Base-by-base conservation (phyloP, 768 basidiomycete species). In the Scleroderma citrinum region DNA sequence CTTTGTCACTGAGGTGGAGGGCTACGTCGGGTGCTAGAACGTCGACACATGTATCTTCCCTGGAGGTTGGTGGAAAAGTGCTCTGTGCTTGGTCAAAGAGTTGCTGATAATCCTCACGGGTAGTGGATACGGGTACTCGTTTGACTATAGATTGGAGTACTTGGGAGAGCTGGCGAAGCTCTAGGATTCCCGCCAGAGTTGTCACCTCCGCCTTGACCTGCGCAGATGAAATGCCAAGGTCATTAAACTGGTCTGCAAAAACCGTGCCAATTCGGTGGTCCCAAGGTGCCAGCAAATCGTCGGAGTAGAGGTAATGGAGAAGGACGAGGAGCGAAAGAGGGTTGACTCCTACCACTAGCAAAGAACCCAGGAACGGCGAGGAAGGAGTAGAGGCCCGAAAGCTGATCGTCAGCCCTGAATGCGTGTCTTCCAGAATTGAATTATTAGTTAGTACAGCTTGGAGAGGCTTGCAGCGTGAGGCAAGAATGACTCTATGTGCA, bases 221-320 rank as follows among this genome's bases (percentile, higher is more conserved):
- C 0, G 58, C 52, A 3, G 76, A 66, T 14, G 73, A 71, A 13
- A 78, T 65, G 24, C 72, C 74, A 12, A 78, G 50, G 14, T 41
- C 50, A 7, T 60, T 49, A n/a, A 77, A 69, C 19, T 72, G 66
- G 5, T 57, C 60, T 23, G 73, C 70, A 2, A 85, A 65, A 1
- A 68, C 62, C 0, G 68, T 55, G 5, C 69, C 73, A 11, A 89
- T 73, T 16, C 92, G 80, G 12, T 75, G 72, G 62, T 98, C 93
- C 90, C 92, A 94, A 13, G 93, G 64, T 0, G 90, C 82, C 11
- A 90, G 71, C 1, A 94, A 65, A 35, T 83, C 77, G 62, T 99
- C 95, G 1, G 87, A 77, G 66, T 97, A 97, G n/a, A 97, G 66
- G 59, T 92, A 97, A 20, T 82, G 76, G 17, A 96, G 64, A 17